Evolutionary conservation across 768 basidiomycete species (phyloP).

Genomic region (Rhizopogon salebrosus): DNA sequence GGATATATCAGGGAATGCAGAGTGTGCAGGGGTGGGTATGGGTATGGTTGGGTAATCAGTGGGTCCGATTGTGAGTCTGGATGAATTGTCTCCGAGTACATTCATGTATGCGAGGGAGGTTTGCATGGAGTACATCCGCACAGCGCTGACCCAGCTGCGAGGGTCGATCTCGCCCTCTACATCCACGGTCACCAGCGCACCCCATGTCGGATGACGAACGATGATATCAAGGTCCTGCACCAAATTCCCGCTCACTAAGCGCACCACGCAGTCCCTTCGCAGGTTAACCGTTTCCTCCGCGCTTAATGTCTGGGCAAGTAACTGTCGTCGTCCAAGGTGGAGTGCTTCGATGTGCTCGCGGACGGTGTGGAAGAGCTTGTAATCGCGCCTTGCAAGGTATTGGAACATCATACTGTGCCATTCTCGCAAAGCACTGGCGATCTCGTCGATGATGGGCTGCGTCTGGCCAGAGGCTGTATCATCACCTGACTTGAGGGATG

Average conservation of each 20-base stretch:
- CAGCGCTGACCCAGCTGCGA: conserved; percentile 82
- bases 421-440: conserved; percentile 92
- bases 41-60: conserved; percentile 46
- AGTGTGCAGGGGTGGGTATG: conserved; percentile 58
- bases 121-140: conserved; percentile 91
- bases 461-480: conserved; percentile 78
- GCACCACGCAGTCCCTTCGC: conserved; percentile 79
- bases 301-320: conserved; percentile 83
- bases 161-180: conserved; percentile 77
- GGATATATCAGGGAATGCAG: conserved; percentile 59
- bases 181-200: conserved; percentile 86
- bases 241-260: conserved; percentile 86
- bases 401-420: conserved; percentile 92
- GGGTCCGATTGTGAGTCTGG: conserved; percentile 30
- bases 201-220: conserved; percentile 92
- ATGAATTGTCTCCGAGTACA: conserved; percentile 35
- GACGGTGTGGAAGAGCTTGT: conserved; percentile 82
- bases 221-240: conserved; percentile 92
- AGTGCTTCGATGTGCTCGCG: conserved; percentile 87
- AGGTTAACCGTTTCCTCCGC: conserved; percentile 80
- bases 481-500: conserved; percentile 92
- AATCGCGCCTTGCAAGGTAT: conserved; percentile 85
- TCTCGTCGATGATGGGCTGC: conserved; percentile 95
- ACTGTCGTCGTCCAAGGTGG: conserved; percentile 86
- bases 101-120: conserved; percentile 74